Base-by-base conservation (phyloP, 2,329 filamentous ascomycete genomes). In the Tricladium varicosporioides region DNA sequence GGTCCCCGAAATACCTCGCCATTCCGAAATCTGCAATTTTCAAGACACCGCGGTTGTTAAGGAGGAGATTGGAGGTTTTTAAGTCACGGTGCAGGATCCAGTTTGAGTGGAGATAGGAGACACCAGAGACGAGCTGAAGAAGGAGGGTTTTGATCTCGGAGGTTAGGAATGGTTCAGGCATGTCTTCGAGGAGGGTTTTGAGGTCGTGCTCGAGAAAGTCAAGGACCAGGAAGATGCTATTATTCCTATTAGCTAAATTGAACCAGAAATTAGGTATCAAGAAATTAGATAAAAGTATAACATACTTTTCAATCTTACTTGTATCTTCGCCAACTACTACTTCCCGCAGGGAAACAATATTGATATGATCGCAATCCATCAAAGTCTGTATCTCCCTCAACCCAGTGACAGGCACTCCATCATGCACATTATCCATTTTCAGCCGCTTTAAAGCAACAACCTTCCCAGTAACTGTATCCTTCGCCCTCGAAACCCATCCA, bases 1-100 rank as follows among this genome's bases (percentile, higher is more conserved):
- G 92, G 65, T 91, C 85, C 51, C 89, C 89, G 55, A 89, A 89
- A 75, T 94, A 94, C 27, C 94, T 84, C 2, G 94, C 93, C 91
- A 99, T 97, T 72, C 94, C 94, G 70, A 99, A 99, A 74, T 99
- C 94, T 59, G 94, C 94, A 62, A 99, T 87, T 74, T 97, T 97
- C 73, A 99, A 87, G 71, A 89, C 87, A 47, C 94, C 94, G 47
- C 92, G 89, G 77, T 97, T 97, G 77, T 91, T 95, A 75, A 99
- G 88, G 48, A 99, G 85, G 48, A 99, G 85, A 69, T 96, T 96
- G 49, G 89, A 93, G 2, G 92, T 95, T 74, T 96, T 96, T 67
- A 96, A 84, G 74, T 97, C 92, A 56, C 92, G 91, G 75, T 94
- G 92, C 59, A 99, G 81, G 67, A 99, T 95, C 87, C 88, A 95